Evolutionary conservation across 176 grass and related monocot genomes (phyloP), one percentile per base, ranked within the genome.

Genomic region (Aechmea fasciata): DNA sequence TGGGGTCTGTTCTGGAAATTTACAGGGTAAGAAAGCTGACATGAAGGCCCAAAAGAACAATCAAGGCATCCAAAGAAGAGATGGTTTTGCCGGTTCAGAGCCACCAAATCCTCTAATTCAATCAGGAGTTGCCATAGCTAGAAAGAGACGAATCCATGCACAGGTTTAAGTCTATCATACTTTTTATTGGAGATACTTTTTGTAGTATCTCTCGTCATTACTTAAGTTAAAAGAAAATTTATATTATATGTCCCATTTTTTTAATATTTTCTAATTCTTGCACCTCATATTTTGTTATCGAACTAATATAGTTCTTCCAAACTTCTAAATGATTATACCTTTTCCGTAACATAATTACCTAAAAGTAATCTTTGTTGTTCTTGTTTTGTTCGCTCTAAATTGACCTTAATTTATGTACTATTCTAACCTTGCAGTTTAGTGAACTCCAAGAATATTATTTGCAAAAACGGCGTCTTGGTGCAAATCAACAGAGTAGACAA

Each of bases 391-490:
- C 6, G 3, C 33, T 7, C 33, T 41, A 41, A 41, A 41, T 41
- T 41, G 33, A 41, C 5, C 33, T 7, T 41, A 41, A 41, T 41
- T 41, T 41, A 41, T 41, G 25, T 26, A 26, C 4, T 41, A 6
- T 41, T 41, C 33, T 1, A 68, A 78, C 66, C 51, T 65, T 86
- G 69, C 79, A 99, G 95, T 99, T 99, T 81, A 90, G 81, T 1
- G 95, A 99, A 51, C 95, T 99, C 77, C 90, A 94, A 86, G 95
- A 99, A 85, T 94, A 90, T 68, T 99, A 99, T 76, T 75, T 99
- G 22, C 87, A 90, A 86, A 93, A 80, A 76, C 80, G 95, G 15
- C 86, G 95, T 51, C 71, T 84, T 72, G 82, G 82, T 74, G 51
- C 75, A 49, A 75, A 15, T 55, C 88, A 91, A 14, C 74, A 71